phyloP scores from a whole-genome alignment of 2,329 filamentous ascomycete genomes.

The Elsinoe ampelina region DNA sequence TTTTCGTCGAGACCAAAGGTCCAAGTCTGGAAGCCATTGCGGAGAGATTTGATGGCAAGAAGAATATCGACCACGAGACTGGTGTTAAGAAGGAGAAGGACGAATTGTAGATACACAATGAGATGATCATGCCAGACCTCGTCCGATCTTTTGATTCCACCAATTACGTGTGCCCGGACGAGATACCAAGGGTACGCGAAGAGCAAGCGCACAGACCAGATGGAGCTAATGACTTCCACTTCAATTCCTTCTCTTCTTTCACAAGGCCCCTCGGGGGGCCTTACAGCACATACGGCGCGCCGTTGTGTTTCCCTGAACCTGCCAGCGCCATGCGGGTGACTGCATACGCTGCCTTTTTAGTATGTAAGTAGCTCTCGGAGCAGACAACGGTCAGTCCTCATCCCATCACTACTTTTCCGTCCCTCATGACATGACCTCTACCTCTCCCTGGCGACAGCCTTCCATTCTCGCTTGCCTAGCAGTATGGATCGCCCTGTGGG shows the following conservation, averaged over 20 bases:
- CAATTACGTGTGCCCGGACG: too few species aligned
- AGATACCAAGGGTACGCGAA: too few species aligned
- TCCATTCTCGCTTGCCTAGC: background rate
- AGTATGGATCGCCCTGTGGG: background rate
- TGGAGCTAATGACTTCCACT: too few species aligned
- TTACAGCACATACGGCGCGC: background rate
- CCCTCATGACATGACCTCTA: background rate
- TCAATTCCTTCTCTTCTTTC: background rate
- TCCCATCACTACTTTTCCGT: background rate
- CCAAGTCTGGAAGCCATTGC: constrained; percentile 36
- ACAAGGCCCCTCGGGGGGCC: background rate
- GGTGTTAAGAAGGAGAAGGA: background rate
- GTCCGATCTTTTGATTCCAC: too few species aligned
- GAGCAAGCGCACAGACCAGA: too few species aligned
- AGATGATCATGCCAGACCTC: too few species aligned
- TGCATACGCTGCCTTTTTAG: background rate
- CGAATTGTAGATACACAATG: background rate
- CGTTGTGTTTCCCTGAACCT: background rate
- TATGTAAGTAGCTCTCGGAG: background rate
- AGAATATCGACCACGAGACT: background rate
- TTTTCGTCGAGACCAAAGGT: constrained; percentile 24
- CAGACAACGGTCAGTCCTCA: background rate
- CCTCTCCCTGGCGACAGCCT: background rate
- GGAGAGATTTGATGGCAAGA: constrained; percentile 31
- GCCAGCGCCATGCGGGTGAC: background rate